phyloP scores from a whole-genome alignment of 345 rosid genomes.

The Microthlaspi erraticum region DNA sequence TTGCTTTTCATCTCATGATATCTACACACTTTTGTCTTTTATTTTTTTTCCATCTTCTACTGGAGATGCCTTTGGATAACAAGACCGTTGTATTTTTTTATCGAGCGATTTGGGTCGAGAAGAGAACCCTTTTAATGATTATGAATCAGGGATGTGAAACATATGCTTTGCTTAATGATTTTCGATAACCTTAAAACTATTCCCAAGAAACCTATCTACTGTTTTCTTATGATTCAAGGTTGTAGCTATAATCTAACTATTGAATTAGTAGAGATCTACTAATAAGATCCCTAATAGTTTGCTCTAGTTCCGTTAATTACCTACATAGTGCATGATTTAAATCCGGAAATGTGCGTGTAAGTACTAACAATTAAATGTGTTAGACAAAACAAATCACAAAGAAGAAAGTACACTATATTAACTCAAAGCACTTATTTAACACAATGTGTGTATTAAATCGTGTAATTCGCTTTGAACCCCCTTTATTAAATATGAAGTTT shows the following conservation, averaged over 20 bases:
- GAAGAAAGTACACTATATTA: neutral
- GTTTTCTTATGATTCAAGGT: constrained; percentile 4
- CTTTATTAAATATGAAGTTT: neutral
- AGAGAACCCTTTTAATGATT: constrained; percentile 27
- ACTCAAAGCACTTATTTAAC: neutral
- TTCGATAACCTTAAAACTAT: constrained; percentile 5
- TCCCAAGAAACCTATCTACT: neutral
- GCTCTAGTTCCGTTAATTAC: no score
- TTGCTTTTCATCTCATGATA: constrained; percentile 30
- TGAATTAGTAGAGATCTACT: neutral
- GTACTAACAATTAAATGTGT: neutral
- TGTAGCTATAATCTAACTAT: neutral
- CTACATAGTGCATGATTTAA: no score
- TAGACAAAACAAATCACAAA: neutral
- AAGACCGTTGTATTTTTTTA: constrained; percentile 31
- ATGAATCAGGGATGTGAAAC: constrained; percentile 33
- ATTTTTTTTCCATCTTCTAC: constrained; percentile 6
- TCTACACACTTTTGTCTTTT: constrained; percentile 24
- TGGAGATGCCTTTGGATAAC: constrained; percentile 26
- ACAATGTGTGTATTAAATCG: neutral
- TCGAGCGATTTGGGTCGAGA: constrained; percentile 14
- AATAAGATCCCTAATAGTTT: no score
- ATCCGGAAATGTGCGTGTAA: no score
- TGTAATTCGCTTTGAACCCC: neutral
- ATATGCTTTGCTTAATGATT: constrained; percentile 27